phyloP scores from a whole-genome alignment of 306 rosid species.

The Datisca glomerata region DNA sequence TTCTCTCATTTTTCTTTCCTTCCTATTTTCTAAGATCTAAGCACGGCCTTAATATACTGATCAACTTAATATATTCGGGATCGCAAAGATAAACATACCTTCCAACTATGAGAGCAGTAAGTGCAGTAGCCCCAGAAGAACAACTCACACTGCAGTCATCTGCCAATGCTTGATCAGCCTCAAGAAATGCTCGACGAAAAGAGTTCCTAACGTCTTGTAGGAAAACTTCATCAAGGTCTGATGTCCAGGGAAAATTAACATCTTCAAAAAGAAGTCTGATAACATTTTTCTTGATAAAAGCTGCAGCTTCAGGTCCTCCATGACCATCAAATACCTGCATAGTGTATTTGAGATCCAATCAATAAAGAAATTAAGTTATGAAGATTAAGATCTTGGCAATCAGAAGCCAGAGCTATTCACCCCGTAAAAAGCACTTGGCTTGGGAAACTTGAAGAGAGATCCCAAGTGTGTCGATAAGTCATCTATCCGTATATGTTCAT shows the following conservation, averaged over 20 bases:
- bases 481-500: constrained; percentile 86
- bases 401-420: constrained; percentile 26
- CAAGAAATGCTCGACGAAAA: constrained; percentile 52
- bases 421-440: constrained; percentile 94
- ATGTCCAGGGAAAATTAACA: constrained; percentile 52
- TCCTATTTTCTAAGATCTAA: too few relatives aligned
- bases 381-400: constrained; percentile 2
- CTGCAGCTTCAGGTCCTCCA: constrained; percentile 99
- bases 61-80: too few relatives aligned
- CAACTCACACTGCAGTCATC: constrained; percentile 63
- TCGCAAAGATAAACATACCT: too few relatives aligned
- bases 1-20: too few relatives aligned
- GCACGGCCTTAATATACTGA: too few relatives aligned
- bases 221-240: constrained; percentile 42
- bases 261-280: constrained; percentile 68
- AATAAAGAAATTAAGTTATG: constrained; percentile 9
- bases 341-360: constrained; percentile 8
- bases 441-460: constrained; percentile 49
- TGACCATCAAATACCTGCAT: constrained; percentile 94
- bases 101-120: constrained; percentile 80
- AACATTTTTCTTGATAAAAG: constrained; percentile 62
- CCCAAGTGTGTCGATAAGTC: constrained; percentile 69
- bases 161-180: constrained; percentile 79
- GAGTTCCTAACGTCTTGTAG: constrained; percentile 52
- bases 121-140: constrained; percentile 87